These are phyloP conservation scores for Obelidium mucronatum DNA, from an alignment of 192 early-diverging fungal genomes.

Conservation along the genomic window DNA sequence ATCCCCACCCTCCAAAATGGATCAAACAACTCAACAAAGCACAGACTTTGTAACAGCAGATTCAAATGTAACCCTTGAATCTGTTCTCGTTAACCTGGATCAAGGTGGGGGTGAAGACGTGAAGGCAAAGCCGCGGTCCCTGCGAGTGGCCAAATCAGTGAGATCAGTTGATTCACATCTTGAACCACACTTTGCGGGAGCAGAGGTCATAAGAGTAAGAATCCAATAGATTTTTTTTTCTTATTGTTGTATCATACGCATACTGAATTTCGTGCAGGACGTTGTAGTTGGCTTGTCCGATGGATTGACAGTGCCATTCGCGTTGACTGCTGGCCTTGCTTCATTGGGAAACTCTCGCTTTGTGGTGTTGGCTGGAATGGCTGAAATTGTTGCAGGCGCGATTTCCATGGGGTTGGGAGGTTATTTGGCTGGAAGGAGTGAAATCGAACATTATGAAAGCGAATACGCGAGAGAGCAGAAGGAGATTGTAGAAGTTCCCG, in stretches of 20 bases:
- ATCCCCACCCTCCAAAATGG: no score
- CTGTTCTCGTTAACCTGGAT: no score
- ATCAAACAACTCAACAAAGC: no score
- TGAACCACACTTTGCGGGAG: constrained; percentile 48
- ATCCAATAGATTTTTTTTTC: constrained; percentile 2
- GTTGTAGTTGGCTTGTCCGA: constrained; percentile 40
- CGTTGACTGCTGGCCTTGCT: constrained; percentile 68
- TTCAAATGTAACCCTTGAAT: no score
- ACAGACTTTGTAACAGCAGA: no score
- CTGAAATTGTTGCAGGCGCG: constrained; percentile 60
- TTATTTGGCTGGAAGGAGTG: constrained; percentile 61
- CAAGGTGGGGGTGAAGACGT: no score
- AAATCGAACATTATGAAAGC: constrained; percentile 68
- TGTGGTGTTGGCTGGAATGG: constrained; percentile 66
- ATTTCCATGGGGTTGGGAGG: constrained; percentile 73
- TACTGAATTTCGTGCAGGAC: constrained; percentile 6
- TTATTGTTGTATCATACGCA: not conserved
- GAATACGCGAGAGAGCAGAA: constrained; percentile 59
- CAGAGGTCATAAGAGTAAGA: constrained; percentile 40
- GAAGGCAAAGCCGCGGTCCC: no score
- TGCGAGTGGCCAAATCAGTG: no score
- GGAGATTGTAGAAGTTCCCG: constrained; percentile 59
- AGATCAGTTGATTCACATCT: constrained; percentile 26
- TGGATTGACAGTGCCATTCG: constrained; percentile 64
- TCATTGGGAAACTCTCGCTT: constrained; percentile 55